Percentiles rank a stretch among this genome's conserved stretches.
Evolutionary conservation across 2,329 filamentous ascomycete genomes (phyloP).

Genomic region (Capronia americana): DNA sequence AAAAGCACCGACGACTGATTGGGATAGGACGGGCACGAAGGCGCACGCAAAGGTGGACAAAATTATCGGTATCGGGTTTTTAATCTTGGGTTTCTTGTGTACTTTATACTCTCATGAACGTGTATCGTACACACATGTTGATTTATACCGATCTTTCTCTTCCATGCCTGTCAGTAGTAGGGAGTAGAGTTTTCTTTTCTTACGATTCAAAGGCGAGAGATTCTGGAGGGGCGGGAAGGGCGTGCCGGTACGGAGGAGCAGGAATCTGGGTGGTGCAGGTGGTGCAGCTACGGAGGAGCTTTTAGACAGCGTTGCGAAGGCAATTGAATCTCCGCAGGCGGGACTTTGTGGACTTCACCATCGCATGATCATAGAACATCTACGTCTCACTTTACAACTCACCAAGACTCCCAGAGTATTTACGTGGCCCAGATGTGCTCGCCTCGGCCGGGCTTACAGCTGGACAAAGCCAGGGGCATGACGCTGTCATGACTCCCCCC

Average conservation of each 20-base stretch:
- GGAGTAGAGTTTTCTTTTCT: background rate
- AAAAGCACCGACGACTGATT: background rate
- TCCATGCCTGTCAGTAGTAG: background rate
- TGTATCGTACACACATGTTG: background rate
- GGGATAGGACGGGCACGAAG: no score
- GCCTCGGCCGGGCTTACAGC: background rate
- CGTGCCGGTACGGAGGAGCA: background rate
- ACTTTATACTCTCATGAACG: background rate
- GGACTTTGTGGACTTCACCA: background rate
- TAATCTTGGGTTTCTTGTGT: background rate
- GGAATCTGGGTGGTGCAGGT: background rate
- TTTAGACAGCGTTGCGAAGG: background rate
- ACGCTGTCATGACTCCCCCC: slow-evolving; percentile 20
- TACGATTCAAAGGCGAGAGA: no score
- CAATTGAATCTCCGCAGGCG: slow-evolving; percentile 5
- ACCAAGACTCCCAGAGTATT: background rate
- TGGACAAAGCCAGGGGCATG: background rate
- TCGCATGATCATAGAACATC: background rate
- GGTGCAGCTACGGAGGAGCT: background rate
- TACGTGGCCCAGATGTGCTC: background rate
- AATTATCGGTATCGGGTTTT: background rate
- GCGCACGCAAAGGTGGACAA: background rate
- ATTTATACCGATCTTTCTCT: background rate
- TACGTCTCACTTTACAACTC: background rate
- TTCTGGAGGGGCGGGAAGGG: background rate